Percentiles rank a stretch among this genome's conserved stretches.
phyloP scores from a whole-genome alignment of 108 stramenopile genomes.

The Skeletonema tropicum region DNA sequence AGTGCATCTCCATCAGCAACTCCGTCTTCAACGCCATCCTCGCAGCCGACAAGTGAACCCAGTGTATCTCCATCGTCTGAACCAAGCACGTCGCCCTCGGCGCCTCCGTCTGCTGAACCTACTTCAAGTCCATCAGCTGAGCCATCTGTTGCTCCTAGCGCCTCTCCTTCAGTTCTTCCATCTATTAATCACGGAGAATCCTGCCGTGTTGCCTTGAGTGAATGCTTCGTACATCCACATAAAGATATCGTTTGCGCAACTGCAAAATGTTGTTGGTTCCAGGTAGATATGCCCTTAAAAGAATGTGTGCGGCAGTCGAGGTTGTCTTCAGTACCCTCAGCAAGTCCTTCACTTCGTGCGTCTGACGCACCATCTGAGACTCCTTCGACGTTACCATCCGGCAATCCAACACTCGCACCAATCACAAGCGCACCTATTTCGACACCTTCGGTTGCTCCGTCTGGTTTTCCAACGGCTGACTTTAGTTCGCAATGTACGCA shows the following conservation, averaged over 20 bases:
- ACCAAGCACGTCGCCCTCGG: background rate
- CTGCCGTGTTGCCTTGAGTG: background rate
- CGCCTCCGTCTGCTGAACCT: background rate
- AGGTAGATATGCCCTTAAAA: background rate
- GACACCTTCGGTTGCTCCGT: background rate
- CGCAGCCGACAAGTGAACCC: too few species aligned
- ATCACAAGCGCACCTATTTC: background rate
- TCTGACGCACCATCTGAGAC: too few species aligned
- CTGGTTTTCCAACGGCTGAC: background rate
- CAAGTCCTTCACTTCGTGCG: too few species aligned
- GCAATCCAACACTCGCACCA: background rate
- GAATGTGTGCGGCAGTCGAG: background rate
- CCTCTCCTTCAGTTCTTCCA: background rate
- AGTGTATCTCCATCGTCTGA: background rate
- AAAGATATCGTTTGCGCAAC: background rate
- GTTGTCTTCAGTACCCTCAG: background rate
- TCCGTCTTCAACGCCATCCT: too few species aligned
- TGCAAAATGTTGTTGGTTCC: constrained; percentile 5
- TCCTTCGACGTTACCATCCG: background rate
- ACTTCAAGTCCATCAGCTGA: background rate
- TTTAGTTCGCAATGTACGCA: background rate
- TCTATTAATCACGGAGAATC: background rate
- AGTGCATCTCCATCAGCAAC: background rate
- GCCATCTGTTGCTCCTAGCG: background rate
- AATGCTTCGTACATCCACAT: background rate